phyloP scores from a whole-genome alignment of 768 basidiomycete species.

The Collybia nuda region DNA sequence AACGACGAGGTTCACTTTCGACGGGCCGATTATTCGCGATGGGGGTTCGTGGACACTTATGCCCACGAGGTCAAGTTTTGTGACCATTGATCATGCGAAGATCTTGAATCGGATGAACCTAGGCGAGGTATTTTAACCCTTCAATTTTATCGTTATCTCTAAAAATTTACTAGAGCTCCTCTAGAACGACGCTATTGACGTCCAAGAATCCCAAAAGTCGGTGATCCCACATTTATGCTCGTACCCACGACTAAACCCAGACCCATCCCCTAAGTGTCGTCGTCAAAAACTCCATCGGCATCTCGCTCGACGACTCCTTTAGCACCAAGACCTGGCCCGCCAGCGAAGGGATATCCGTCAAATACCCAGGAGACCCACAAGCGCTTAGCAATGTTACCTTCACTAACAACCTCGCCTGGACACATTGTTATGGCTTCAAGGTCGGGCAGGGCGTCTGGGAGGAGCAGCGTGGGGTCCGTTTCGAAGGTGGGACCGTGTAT shows the following conservation, averaged over 20 bases:
- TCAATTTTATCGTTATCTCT: too few relatives aligned
- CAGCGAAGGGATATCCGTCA: background rate
- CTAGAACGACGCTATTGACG: slow-evolving; percentile 14
- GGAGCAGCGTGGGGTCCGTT: background rate
- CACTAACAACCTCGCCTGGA: slow-evolving; percentile 14
- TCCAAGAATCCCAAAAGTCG: slow-evolving; percentile 17
- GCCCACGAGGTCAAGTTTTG: slow-evolving; percentile 12
- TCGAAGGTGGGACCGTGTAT: slow-evolving; percentile 4
- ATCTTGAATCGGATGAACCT: slow-evolving; percentile 15
- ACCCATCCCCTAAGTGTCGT: slow-evolving; percentile 7
- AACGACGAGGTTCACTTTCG: slow-evolving; percentile 13
- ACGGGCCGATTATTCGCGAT: slow-evolving; percentile 14
- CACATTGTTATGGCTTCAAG: slow-evolving; percentile 16
- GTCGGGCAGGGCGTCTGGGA: slow-evolving; percentile 12
- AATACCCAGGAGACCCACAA: slow-evolving; percentile 10
- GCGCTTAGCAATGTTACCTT: slow-evolving; percentile 8
- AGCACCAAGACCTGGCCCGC: slow-evolving; percentile 14
- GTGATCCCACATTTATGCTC: background rate
- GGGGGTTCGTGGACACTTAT: slow-evolving; percentile 13
- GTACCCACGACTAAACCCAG: background rate
- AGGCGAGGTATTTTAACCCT: slow-evolving; percentile 4
- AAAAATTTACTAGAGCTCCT: background rate
- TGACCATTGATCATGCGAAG: slow-evolving; percentile 9
- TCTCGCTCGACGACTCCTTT: slow-evolving; percentile 13
- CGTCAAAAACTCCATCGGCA: slow-evolving; percentile 9